Percentiles rank a stretch among this genome's conserved stretches.
These are phyloP conservation scores for Solanum bulbocastanum DNA, from an alignment of 257 asterid species.

Conservation along the genomic window DNA sequence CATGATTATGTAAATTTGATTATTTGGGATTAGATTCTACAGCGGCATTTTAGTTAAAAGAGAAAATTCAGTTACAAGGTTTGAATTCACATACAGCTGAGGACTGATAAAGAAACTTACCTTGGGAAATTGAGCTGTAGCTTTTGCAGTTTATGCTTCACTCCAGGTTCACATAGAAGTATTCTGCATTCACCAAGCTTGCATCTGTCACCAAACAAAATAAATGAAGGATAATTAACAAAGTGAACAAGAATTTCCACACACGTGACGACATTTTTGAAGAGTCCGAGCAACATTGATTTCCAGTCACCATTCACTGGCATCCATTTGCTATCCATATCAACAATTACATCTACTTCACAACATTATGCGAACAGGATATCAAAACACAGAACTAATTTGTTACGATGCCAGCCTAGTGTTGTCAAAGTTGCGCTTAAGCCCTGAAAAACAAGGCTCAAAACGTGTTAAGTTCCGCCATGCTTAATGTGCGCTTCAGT, in stretches of 20 bases:
- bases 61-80: background rate
- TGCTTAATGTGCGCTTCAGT: background rate
- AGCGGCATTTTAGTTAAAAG: background rate
- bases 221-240: background rate
- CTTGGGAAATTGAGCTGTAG: slow-evolving; percentile 94
- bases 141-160: slow-evolving; percentile 80
- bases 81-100: background rate
- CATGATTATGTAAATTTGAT: background rate
- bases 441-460: background rate
- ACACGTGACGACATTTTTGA: background rate
- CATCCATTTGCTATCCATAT: background rate
- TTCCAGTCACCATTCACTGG: background rate
- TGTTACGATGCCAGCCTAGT: background rate
- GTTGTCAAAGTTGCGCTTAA: background rate
- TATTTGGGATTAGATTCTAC: background rate
- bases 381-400: background rate
- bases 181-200: slow-evolving; percentile 94
- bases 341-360: background rate
- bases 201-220: slow-evolving; percentile 46
- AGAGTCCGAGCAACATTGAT: background rate
- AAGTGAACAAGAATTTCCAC: background rate
- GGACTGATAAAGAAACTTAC: slow-evolving; percentile 24
- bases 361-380: background rate
- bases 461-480: background rate
- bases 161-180: slow-evolving; percentile 65